These are phyloP conservation scores for Marasmius fiardii DNA, from an alignment of 1,284 basidiomycete genomes.

Conservation along the genomic window DNA sequence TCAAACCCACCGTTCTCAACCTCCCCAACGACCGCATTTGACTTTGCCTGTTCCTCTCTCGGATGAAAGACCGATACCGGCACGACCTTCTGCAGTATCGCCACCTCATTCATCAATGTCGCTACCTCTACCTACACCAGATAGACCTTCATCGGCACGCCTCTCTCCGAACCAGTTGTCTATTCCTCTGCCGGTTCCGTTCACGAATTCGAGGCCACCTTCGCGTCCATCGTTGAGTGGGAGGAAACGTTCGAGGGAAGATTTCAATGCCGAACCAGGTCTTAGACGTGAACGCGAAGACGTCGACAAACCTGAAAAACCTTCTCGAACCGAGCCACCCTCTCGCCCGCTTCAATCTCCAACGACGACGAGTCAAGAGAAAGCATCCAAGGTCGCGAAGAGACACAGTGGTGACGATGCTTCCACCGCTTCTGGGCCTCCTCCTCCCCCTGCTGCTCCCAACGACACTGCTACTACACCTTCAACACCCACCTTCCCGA, in stretches of 20 bases:
- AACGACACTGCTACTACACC: not conserved
- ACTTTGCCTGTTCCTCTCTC: not conserved
- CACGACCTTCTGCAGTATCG: not conserved
- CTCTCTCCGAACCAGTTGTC: too few relatives aligned
- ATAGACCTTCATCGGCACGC: too few relatives aligned
- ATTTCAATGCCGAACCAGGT: not conserved
- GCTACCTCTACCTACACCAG: not conserved
- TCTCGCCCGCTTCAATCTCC: not conserved
- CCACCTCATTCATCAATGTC: not conserved
- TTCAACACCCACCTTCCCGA: not conserved
- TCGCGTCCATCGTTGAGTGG: not conserved
- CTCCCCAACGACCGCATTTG: not conserved
- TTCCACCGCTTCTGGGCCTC: not conserved
- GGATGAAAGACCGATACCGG: not conserved
- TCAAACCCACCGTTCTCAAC: not conserved
- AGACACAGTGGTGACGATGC: not conserved
- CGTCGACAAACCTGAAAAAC: not conserved
- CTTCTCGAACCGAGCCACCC: not conserved
- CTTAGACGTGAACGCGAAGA: too few relatives aligned
- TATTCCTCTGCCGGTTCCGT: too few relatives aligned
- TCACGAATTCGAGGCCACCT: not conserved
- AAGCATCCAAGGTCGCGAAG: not conserved
- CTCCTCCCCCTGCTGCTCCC: not conserved
- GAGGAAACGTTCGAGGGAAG: not conserved
- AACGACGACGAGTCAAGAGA: not conserved